Base-by-base conservation (phyloP, 352 stramenopile species). In the Globisporangium spiculum region DNA sequence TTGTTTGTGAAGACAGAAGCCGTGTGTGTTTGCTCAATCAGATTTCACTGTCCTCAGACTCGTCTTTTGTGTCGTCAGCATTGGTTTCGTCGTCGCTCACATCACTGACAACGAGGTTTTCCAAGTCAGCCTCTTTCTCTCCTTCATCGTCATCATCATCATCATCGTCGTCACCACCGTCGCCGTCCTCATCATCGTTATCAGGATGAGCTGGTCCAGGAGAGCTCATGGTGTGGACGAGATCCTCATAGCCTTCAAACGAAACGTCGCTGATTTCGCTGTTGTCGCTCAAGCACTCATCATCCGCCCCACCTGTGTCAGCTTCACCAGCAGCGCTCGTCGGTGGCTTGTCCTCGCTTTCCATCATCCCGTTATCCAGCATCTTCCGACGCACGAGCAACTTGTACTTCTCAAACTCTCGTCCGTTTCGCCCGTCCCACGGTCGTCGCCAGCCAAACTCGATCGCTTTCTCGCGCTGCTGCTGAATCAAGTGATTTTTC, bases 181-280 rank as follows among this genome's bases (percentile, higher is more conserved):
- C 67, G 2, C 32, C 65, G 26, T 46, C 30, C 10, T 41, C 58
- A 27, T 38, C 61, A 16, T 60, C 38, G 22, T 7, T 34, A n/a
- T 27, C 38, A 44, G 14, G 36, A 10, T 24, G 53, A 24, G 14
- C 44, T 50, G 22, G 46, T 3, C 7, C 52, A 30, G 48, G 10
- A 9, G 46, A 46, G 20, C 30, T 58, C 24, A 60, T 38, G 54
- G 78, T 78, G 20, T 68, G 66, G 30, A 89, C 81, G 16, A 90
- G 73, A 55, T 90, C 81, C 1, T 82, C 72, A 52, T 90, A 90
- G 10, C 79, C 84, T 32, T 90, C 81, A 57, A 90, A 90, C 1
- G 72, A 86, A 2, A 92, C 79, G 12, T 93, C 86, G 50, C 86
- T 93, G 71, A 93, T 76, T 60, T 88, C 81, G 64, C 86, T 93